Evolutionary conservation across 78 protist genomes (phyloP), one percentile per base, ranked within the genome.

Genomic region (Dictyostelium intermedium): DNA sequence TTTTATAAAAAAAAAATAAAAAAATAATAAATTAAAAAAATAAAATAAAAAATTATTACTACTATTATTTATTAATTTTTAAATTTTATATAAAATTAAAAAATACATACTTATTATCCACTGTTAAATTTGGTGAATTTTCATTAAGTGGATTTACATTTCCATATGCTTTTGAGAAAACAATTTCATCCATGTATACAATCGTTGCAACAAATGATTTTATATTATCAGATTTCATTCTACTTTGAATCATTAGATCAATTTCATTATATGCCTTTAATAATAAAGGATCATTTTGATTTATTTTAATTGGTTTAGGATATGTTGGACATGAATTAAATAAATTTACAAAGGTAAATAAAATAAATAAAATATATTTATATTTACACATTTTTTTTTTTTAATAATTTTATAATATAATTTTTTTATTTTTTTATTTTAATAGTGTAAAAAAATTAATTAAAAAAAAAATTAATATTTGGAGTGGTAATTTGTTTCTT

Each of bases 121-220:
- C 23, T 2, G 93, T 78, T 20, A 87, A 47, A 23, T 70, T 56
- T 37, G 66, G 66, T 2, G 93, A 78, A 30, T 18, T 41, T 18
- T 53, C 37, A 72, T 86, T 43, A 10, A 79, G 23, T 18, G 93
- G 93, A 3, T 87, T 41, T 10, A 63, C 8, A 11, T 41, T 25
- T 11, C 93, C 93, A 79, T 78, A 87, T 35, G 85, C 27, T 20
- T 79, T 77, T 5, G 84, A 87, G 70, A 84, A 87, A 25, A 87
- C 81, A 2, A 87, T 39, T 43, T 87, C 50, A 41, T 87, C 85
- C 25, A 1, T 43, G 34, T 87, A 87, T 1, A 87, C 93, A 66
- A 78, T 63, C 4, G 81, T 45, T 16, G 93, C 85, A 10, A 87
- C 10, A 87, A 87, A 87, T 5, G 66, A 37, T 16, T 2, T 1